A percentile compares a stretch with the other conserved stretches of the same genome.
These are phyloP conservation scores for Tuber magnatum DNA, from an alignment of 495 filamentous ascomycete species.

Conservation along the genomic window DNA sequence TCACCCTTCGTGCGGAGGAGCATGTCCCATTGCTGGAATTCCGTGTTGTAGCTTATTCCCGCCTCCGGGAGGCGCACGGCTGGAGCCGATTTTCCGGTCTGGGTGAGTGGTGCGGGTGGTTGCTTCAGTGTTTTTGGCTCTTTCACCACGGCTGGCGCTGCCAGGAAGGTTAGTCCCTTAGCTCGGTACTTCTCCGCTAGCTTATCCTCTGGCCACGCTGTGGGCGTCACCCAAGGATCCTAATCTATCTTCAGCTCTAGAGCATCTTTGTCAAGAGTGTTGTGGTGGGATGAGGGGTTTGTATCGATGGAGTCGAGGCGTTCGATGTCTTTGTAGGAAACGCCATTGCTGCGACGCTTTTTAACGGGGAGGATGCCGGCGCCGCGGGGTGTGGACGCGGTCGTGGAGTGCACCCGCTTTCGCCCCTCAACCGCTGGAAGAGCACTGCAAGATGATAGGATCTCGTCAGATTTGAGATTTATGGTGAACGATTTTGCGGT, in stretches of 20 bases:
- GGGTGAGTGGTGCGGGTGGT: slow-evolving; percentile 69
- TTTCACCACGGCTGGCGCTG: slow-evolving; percentile 56
- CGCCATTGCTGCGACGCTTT: slow-evolving; percentile 63
- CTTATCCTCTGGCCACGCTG: slow-evolving; percentile 45
- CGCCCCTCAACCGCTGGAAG: slow-evolving; percentile 66
- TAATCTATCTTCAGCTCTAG: slow-evolving; percentile 49
- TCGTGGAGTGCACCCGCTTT: slow-evolving; percentile 59
- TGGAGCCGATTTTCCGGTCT: slow-evolving; percentile 66
- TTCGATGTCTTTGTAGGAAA: slow-evolving; percentile 70
- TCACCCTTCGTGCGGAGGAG: slow-evolving; percentile 65
- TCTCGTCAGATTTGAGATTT: slow-evolving; percentile 76
- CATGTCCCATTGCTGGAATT: slow-evolving; percentile 71
- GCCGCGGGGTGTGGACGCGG: slow-evolving; percentile 13
- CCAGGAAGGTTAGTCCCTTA: slow-evolving; percentile 53
- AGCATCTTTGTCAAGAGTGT: background rate
- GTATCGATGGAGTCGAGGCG: slow-evolving; percentile 65
- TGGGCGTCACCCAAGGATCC: slow-evolving; percentile 68
- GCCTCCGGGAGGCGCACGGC: slow-evolving; percentile 71
- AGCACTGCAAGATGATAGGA: slow-evolving; percentile 73
- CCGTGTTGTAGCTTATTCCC: slow-evolving; percentile 85
- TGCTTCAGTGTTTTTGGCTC: slow-evolving; percentile 69
- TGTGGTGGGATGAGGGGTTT: slow-evolving; percentile 15
- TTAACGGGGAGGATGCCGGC: slow-evolving; percentile 69
- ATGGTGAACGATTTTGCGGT: slow-evolving; percentile 59
- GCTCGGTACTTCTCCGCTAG: slow-evolving; percentile 40